These are phyloP conservation scores for Oryza glumipatula DNA, from an alignment of 176 grass and related monocot genomes.

Conservation along the genomic window DNA sequence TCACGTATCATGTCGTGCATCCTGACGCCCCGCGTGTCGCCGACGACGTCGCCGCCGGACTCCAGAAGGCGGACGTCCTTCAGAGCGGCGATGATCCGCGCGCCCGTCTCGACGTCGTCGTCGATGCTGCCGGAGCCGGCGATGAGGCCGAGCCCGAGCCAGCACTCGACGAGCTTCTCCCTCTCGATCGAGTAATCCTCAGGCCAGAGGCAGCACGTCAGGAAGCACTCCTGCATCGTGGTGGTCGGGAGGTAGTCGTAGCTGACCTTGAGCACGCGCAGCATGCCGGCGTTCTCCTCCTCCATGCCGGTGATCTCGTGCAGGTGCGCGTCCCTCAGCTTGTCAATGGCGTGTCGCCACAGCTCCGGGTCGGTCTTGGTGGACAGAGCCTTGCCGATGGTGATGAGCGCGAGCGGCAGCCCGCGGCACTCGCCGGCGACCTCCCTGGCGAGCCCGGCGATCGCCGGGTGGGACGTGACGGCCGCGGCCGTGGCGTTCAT, in stretches of 20 bases:
- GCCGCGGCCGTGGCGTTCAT: background rate
- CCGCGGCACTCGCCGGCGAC: background rate
- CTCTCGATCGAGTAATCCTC: background rate
- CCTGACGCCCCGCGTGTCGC: background rate
- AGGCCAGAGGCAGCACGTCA: background rate
- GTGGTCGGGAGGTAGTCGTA: background rate
- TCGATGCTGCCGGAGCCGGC: background rate
- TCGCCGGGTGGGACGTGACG: background rate
- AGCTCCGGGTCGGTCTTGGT: background rate
- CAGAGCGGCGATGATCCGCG: background rate
- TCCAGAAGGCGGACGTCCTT: background rate
- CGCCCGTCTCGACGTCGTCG: background rate
- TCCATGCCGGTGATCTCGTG: background rate
- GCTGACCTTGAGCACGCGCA: background rate
- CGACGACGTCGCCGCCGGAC: background rate
- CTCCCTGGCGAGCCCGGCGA: background rate
- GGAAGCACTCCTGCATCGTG: background rate
- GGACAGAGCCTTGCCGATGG: background rate
- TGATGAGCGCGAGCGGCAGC: background rate
- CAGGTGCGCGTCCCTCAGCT: background rate
- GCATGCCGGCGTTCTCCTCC: background rate
- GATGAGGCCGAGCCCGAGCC: background rate
- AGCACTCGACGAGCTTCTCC: background rate
- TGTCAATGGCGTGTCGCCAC: background rate
- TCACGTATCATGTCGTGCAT: background rate